Conservation (phyloP, 495 filamentous ascomycete genomes). For the Trichoderma parareesei region DNA sequence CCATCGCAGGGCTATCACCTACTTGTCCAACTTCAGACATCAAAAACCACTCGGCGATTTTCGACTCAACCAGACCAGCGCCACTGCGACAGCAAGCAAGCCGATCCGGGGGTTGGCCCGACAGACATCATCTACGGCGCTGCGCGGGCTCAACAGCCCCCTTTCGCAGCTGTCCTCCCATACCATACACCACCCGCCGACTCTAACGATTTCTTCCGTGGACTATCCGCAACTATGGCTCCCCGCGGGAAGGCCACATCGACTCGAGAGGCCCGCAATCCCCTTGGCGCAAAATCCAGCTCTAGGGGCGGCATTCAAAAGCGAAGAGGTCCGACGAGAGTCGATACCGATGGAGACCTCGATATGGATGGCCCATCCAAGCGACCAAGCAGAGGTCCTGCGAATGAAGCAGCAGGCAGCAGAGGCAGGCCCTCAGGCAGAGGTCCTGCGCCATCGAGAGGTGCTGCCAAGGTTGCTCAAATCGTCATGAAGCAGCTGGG, state of each 20-base stretch:
- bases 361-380: slow-evolving; percentile 54
- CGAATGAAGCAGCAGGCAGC: slow-evolving; percentile 10
- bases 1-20: background rate
- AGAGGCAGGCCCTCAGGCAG: slow-evolving; percentile 17
- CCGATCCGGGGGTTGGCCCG: background rate
- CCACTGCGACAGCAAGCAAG: background rate
- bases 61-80: background rate
- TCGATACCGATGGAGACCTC: slow-evolving; percentile 77
- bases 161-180: background rate
- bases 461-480: slow-evolving; percentile 24
- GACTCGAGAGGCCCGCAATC: slow-evolving; percentile 11
- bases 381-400: background rate
- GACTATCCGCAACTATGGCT: background rate
- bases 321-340: slow-evolving; percentile 42
- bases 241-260: background rate
- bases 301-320: slow-evolving; percentile 65
- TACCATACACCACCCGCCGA: background rate
- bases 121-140: background rate
- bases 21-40: background rate
- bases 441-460: slow-evolving; percentile 18
- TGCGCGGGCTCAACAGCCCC: background rate
- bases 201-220: background rate
- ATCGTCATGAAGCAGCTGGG: slow-evolving; percentile 29
- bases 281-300: slow-evolving; percentile 10
- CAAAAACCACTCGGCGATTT: background rate